These are phyloP conservation scores for Dalechampia spathulata DNA, from an alignment of 441 rosid species.

Conservation along the genomic window DNA sequence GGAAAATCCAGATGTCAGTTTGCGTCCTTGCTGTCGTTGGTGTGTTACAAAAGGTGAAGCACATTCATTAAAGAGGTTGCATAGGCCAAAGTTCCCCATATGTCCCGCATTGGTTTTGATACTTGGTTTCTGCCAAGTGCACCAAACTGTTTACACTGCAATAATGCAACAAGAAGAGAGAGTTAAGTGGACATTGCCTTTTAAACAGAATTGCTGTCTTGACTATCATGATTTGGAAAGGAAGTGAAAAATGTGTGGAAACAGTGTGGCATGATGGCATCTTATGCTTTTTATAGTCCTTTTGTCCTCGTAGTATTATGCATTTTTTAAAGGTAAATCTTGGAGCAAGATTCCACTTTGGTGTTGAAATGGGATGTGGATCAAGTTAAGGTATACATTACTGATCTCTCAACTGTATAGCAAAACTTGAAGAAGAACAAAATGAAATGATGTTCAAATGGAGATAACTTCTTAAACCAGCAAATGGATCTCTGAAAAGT, in stretches of 20 bases:
- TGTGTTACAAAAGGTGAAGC: conserved; percentile 17
- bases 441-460: too few species aligned
- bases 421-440: too few species aligned
- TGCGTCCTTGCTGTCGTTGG: conserved; percentile 3
- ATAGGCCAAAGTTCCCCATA: conserved; percentile 10
- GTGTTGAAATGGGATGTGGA: too few species aligned
- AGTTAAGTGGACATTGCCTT: background rate
- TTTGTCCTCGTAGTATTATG: background rate
- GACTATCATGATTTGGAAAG: conserved; percentile 1
- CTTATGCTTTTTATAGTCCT: background rate
- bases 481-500: too few species aligned
- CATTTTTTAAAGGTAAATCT: conserved; percentile 2
- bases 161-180: conserved; percentile 11
- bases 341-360: background rate
- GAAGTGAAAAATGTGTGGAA: background rate
- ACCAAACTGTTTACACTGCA: conserved; percentile 4
- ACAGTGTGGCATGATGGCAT: conserved; percentile 8
- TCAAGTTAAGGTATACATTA: too few species aligned
- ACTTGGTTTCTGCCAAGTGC: conserved; percentile 1
- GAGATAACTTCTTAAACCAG: too few species aligned
- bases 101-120: conserved; percentile 7
- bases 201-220: too few species aligned
- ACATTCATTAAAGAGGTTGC: conserved; percentile 13
- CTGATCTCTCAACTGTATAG: too few species aligned
- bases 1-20: too few species aligned